Conservation (phyloP, 257 asterid species). For the Przewalskia tangutica region DNA sequence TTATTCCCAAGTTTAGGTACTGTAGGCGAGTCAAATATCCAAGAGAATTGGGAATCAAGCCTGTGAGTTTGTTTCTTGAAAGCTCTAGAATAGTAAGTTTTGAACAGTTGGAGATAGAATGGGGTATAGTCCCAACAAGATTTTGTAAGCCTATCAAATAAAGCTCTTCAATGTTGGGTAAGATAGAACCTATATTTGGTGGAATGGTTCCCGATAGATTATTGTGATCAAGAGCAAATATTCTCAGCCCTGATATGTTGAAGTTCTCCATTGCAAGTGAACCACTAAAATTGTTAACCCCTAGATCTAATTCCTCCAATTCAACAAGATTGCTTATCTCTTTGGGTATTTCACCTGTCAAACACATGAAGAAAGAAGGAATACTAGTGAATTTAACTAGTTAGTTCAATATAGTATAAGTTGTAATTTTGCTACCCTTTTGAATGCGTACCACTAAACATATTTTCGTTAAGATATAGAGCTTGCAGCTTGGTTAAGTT, state of each 20-base stretch:
- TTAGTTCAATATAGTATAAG: too few relatives aligned
- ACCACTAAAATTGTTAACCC: background rate
- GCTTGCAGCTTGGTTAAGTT: slow-evolving; percentile 12
- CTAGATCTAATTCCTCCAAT: background rate
- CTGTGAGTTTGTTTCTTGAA: background rate
- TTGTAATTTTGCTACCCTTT: too few relatives aligned
- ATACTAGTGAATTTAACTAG: too few relatives aligned
- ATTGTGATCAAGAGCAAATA: too few relatives aligned
- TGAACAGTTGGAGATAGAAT: background rate
- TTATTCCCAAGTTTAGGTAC: background rate
- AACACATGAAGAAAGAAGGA: too few relatives aligned
- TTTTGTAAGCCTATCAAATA: background rate
- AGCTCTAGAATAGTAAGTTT: slow-evolving; percentile 4
- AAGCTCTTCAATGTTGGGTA: background rate
- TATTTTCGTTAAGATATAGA: background rate
- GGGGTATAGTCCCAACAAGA: background rate
- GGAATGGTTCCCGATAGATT: too few relatives aligned
- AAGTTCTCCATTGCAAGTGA: background rate
- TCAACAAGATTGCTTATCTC: background rate
- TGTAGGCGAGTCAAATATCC: background rate
- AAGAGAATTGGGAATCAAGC: background rate
- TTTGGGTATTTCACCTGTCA: background rate
- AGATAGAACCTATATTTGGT: background rate
- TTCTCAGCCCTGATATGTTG: background rate
- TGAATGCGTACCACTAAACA: too few relatives aligned